These are phyloP conservation scores for Alectoria sarmentosa DNA, from an alignment of 495 filamentous ascomycete genomes.

Conservation along the genomic window DNA sequence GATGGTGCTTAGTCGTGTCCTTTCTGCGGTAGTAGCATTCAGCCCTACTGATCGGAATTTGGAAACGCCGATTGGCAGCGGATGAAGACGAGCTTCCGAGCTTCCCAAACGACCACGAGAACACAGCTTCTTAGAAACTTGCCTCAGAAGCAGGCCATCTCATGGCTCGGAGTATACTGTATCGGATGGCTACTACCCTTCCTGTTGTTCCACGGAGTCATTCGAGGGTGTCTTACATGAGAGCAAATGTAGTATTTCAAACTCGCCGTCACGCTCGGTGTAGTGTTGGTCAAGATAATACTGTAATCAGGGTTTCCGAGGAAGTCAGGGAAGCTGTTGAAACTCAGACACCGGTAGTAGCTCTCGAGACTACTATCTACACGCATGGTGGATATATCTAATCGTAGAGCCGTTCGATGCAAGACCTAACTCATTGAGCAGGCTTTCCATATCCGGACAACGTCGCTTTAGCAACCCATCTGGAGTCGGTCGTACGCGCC, in stretches of 20 bases:
- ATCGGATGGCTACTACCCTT: background rate
- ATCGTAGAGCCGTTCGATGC: background rate
- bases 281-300: slow-evolving; percentile 29
- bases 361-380: slow-evolving; percentile 87
- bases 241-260: background rate
- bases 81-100: too few species aligned
- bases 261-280: background rate
- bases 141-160: background rate
- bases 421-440: slow-evolving; percentile 34
- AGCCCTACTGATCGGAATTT: slow-evolving; percentile 25
- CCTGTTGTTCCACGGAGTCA: background rate
- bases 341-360: slow-evolving; percentile 71
- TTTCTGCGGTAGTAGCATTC: slow-evolving; percentile 12
- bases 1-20: slow-evolving; percentile 3
- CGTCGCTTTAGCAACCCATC: slow-evolving; percentile 55
- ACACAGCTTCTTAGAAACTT: background rate
- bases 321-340: slow-evolving; percentile 73
- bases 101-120: background rate
- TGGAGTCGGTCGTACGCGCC: slow-evolving; percentile 69
- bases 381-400: slow-evolving; percentile 52
- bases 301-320: slow-evolving; percentile 66
- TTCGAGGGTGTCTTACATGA: background rate
- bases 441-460: slow-evolving; percentile 85
- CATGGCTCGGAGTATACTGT: background rate
- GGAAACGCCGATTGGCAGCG: background rate